phyloP scores from a whole-genome alignment of 768 basidiomycete genomes.

The Trametes villosa region DNA sequence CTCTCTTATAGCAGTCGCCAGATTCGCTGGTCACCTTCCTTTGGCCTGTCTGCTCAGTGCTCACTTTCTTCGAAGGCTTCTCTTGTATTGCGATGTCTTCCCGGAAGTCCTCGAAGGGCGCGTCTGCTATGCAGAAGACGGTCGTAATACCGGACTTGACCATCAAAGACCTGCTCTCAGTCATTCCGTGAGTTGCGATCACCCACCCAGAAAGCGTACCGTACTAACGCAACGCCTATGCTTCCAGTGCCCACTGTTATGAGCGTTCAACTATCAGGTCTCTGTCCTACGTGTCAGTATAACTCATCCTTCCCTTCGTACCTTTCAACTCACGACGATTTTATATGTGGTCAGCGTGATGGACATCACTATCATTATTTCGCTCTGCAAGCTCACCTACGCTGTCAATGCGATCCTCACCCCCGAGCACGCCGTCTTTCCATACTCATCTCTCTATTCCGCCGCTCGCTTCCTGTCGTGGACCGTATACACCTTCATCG shows the following conservation, averaged over 20 bases:
- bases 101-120: neutral
- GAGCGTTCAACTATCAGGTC: conserved; percentile 85
- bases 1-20: neutral
- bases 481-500: conserved; percentile 78
- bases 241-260: conserved; percentile 76
- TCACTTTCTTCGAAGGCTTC: neutral
- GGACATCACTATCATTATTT: conserved; percentile 73
- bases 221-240: neutral
- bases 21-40: neutral
- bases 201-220: neutral
- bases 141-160: conserved; percentile 80
- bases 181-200: conserved; percentile 68
- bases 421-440: conserved; percentile 54
- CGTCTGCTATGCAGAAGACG: conserved; percentile 50
- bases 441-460: conserved; percentile 63
- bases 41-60: neutral
- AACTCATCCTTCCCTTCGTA: conserved; percentile 4
- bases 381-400: conserved; percentile 66
- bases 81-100: neutral
- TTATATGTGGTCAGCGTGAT: conserved; percentile 55
- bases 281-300: conserved; percentile 71
- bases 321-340: neutral
- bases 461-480: conserved; percentile 68
- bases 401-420: conserved; percentile 66
- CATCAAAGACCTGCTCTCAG: conserved; percentile 81